Evolutionary conservation across 371 early-diverging fungal species (phyloP).

Genomic region (Apophysomyces trapeziformis): DNA sequence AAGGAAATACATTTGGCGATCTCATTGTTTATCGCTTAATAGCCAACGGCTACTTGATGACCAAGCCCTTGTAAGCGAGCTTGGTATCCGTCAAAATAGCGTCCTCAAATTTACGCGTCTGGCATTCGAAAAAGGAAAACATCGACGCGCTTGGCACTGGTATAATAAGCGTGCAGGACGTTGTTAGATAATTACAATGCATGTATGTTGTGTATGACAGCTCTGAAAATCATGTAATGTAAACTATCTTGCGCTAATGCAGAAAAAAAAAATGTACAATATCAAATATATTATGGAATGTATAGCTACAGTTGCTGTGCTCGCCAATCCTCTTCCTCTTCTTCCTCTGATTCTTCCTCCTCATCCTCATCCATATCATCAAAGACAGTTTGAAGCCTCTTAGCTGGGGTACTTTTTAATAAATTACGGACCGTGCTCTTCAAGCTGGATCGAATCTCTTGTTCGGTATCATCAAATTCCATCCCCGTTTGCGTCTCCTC

Average conservation of each 20-base stretch:
- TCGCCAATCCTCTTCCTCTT: slow-evolving; percentile 65
- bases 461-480: slow-evolving; percentile 19
- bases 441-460: slow-evolving; percentile 64
- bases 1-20: slow-evolving; percentile 51
- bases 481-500: not conserved
- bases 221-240: not conserved
- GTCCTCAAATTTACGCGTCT: slow-evolving; percentile 33
- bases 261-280: slow-evolving; percentile 11
- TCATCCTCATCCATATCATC: slow-evolving; percentile 34
- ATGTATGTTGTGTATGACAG: not conserved
- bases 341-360: slow-evolving; percentile 32
- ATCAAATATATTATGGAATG: slow-evolving; percentile 31
- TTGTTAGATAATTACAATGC: not conserved
- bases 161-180: not conserved
- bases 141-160: slow-evolving; percentile 36
- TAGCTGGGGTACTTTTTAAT: slow-evolving; percentile 19
- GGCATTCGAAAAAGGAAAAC: slow-evolving; percentile 34
- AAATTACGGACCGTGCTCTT: slow-evolving; percentile 58
- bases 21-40: slow-evolving; percentile 34
- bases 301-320: slow-evolving; percentile 14
- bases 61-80: slow-evolving; percentile 35
- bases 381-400: slow-evolving; percentile 67
- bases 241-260: too few relatives aligned
- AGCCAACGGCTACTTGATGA: slow-evolving; percentile 32
- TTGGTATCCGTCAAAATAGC: slow-evolving; percentile 42